Base-by-base conservation (phyloP, 768 basidiomycete species). In the Mycena haematopus region DNA sequence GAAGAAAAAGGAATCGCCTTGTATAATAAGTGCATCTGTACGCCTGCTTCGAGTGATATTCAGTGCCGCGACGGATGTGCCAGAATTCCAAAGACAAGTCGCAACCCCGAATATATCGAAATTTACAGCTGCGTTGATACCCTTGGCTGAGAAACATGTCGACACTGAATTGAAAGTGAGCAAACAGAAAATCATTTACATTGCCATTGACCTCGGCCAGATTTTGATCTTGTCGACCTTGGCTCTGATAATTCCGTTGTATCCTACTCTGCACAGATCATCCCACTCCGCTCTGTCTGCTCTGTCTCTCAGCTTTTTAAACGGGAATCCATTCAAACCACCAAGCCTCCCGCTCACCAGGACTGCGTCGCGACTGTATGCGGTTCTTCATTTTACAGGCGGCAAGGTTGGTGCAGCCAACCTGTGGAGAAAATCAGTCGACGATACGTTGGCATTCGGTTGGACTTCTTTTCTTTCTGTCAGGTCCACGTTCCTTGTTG, bases 21-120 rank as follows among this genome's bases (percentile, higher is more conserved):
- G 90, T 27, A 79, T 79, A 11, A 60, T 86, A 40, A 90, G 86
- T 72, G 87, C 86, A 4, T 79, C 86, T 14, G 82, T 91, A n/a
- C 81, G 87, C 47, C 84, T 93, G 19, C 69, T 91, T 51, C 74
- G 82, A 44, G 75, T 80, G 22, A 81, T 95, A 5, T 90, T 93
- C 69, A 82, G 80, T 27, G 77, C 76, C 55, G 85, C 88, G 2
- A 75, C 76, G 24, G 84, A 86, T 71, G 77, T 84, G n/a, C 78
- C 87, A 31, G 93, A 94, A 73, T 94, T 93, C 73, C 91, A 93
- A 71, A 80, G 93, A 70, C 92, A 94, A 73, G 78, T 93, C 4
- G 84, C 84, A 36, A 78, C 81, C 6, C 92, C 93, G 2, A 86
- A 86, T 68, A 80, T 93, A 25, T 81, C 87, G 19, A 94, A 92